Conservation (phyloP, 192 early-diverging fungal species). For the Polychytrium aggregatum region DNA sequence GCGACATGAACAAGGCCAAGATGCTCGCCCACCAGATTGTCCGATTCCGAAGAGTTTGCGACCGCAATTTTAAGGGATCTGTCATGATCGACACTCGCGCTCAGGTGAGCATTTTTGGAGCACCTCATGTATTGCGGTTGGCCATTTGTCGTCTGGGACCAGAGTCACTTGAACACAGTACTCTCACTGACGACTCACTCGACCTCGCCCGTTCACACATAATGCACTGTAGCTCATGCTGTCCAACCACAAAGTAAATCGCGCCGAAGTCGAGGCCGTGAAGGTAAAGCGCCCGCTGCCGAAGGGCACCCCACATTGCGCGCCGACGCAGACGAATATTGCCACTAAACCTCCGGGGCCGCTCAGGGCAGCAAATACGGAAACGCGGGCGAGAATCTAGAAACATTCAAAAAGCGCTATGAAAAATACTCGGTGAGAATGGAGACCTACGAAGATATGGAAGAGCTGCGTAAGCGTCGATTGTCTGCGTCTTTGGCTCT, state of each 20-base stretch:
- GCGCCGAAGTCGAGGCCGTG: slow-evolving; percentile 31
- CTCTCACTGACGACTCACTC: background rate
- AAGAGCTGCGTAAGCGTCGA: slow-evolving; percentile 16
- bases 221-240: slow-evolving; percentile 14
- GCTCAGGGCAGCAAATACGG: slow-evolving; percentile 22
- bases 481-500: background rate
- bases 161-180: no score
- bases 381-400: slow-evolving; percentile 16
- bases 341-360: background rate
- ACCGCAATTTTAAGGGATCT: slow-evolving; percentile 27
- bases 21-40: slow-evolving; percentile 26
- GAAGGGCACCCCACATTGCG: background rate
- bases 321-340: background rate
- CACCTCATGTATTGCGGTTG: no score
- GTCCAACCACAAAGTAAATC: slow-evolving; percentile 30
- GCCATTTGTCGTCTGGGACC: no score
- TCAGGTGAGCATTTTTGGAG: no score
- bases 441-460: slow-evolving; percentile 28
- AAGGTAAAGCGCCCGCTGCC: slow-evolving; percentile 10
- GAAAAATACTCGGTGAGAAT: slow-evolving; percentile 24
- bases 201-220: background rate
- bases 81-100: slow-evolving; percentile 28
- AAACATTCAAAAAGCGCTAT: slow-evolving; percentile 14
- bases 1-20: slow-evolving; percentile 32
- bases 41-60: slow-evolving; percentile 18